Evolutionary conservation across 352 stramenopile genomes (phyloP), one percentile per base, ranked within the genome.

Genomic region (Globisporangium emineosum): DNA sequence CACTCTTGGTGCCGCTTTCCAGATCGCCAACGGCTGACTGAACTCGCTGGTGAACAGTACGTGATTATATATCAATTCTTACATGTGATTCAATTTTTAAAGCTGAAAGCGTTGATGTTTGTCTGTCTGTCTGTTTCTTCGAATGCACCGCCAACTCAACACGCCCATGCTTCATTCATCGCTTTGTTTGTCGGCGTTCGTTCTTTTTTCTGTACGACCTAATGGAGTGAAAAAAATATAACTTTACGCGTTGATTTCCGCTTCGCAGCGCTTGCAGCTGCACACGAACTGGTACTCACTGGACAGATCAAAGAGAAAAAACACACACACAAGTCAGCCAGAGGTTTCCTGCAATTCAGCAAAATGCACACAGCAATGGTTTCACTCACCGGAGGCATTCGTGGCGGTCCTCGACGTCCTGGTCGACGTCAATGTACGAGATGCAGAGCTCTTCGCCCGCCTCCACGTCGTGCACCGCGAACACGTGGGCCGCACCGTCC

Each of bases 391-490:
- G 76, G 60, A 94, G 83, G 62, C 79, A 84, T 67, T 89, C 71
- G 43, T 88, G 77, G n/a, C 96, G 89, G 45, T 96, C 79, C 2
- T 91, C 53, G 21, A 94, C 77, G 19, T 83, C 67, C 66, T 90
- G 79, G 35, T 95, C 78, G 35, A 91, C 79, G 61, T 98, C 90
- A 69, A 99, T 97, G 78, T 99, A 99, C 67, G 91, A 97, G 62
- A 98, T 98, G 49, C 83, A 93, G 30, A 99, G 78, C 84, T 99
- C 96, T 60, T 98, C 93, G 23, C 88, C 89, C 63, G 77, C 69
- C 63, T 72, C 58, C 58, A 94, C 90, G 33, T 89, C 80, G 51
- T 88, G 72, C 5, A 92, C 75, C 12, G 85, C 85, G 57, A 90
- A 89, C 21, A 91, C 82, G 27, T 91, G 83, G 15, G 81, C 83